Evolutionary conservation across 495 filamentous ascomycete species (phyloP).

Genomic region (Penicillium flavigenum): DNA sequence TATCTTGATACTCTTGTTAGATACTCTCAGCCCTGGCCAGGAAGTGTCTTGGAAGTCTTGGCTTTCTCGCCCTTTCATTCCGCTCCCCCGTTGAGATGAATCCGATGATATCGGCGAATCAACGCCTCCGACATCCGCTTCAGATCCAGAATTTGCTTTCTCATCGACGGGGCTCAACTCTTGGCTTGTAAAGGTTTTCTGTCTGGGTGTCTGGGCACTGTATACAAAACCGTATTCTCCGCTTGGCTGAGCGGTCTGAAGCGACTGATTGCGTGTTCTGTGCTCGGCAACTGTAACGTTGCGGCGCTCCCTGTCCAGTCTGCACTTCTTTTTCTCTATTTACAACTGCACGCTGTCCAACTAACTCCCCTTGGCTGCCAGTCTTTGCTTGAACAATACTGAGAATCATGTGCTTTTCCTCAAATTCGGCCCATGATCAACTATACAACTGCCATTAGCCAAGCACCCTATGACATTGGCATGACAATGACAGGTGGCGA

Average conservation of each 20-base stretch:
- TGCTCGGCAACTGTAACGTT: constrained; percentile 11
- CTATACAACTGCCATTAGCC: background rate
- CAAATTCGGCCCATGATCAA: background rate
- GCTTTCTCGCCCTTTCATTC: constrained; percentile 14
- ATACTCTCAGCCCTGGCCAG: background rate
- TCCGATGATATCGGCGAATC: constrained; percentile 3
- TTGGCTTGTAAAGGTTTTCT: constrained; percentile 2
- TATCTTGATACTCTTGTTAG: background rate
- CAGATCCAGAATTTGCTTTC: background rate
- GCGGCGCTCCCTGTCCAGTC: background rate
- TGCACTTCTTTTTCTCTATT: background rate
- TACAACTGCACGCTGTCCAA: background rate
- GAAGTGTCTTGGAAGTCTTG: constrained; percentile 9
- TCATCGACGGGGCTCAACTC: background rate
- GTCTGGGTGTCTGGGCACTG: constrained; percentile 3
- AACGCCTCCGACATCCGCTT: background rate
- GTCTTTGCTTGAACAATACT: background rate
- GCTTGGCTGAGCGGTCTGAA: constrained; percentile 15
- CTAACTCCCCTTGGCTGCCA: background rate
- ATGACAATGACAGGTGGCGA: background rate
- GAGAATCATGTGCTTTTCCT: background rate
- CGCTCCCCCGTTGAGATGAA: constrained; percentile 16
- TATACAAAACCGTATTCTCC: constrained; percentile 9
- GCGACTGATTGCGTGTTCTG: constrained; percentile 10
- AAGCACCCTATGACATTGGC: background rate